A percentile compares a stretch with the other conserved stretches of the same genome.
phyloP scores from a whole-genome alignment of 345 rosid species.

The Brassica cretica region DNA sequence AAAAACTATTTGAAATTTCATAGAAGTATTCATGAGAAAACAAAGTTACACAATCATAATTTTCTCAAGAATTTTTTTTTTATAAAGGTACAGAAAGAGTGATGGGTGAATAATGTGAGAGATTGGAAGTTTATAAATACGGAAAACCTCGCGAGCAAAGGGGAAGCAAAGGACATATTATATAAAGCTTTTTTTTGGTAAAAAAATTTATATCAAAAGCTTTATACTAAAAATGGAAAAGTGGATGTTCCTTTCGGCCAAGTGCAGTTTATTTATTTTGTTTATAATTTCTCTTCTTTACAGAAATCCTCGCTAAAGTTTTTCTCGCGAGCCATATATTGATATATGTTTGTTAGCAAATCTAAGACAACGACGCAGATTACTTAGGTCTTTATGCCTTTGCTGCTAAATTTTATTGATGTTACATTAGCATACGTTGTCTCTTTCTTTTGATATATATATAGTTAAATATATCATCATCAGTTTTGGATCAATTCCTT shows the following conservation, averaged over 20 bases:
- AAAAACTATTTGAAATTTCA: not conserved
- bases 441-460: constrained; percentile 36
- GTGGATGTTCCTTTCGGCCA: constrained; percentile 39
- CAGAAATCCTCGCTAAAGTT: not conserved
- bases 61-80: constrained; percentile 3
- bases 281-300: not conserved
- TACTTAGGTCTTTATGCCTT: constrained; percentile 32
- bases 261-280: constrained; percentile 5
- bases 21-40: not conserved
- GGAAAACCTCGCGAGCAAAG: constrained; percentile 33
- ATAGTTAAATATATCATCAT: constrained; percentile 25
- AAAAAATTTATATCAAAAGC: constrained; percentile 15
- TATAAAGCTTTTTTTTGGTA: not conserved
- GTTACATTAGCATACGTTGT: constrained; percentile 17
- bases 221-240: constrained; percentile 35
- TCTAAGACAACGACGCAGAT: constrained; percentile 36
- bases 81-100: constrained; percentile 8
- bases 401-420: constrained; percentile 3
- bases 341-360: constrained; percentile 35
- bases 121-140: constrained; percentile 19
- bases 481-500: constrained; percentile 32
- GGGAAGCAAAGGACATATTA: constrained; percentile 36
- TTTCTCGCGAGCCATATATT: constrained; percentile 25
- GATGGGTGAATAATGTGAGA: constrained; percentile 31
- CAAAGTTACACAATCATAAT: not conserved